Percentiles rank a stretch among this genome's conserved stretches.
phyloP scores from a whole-genome alignment of 2,329 filamentous ascomycete species.

The Tolypocladium ophioglossoides region DNA sequence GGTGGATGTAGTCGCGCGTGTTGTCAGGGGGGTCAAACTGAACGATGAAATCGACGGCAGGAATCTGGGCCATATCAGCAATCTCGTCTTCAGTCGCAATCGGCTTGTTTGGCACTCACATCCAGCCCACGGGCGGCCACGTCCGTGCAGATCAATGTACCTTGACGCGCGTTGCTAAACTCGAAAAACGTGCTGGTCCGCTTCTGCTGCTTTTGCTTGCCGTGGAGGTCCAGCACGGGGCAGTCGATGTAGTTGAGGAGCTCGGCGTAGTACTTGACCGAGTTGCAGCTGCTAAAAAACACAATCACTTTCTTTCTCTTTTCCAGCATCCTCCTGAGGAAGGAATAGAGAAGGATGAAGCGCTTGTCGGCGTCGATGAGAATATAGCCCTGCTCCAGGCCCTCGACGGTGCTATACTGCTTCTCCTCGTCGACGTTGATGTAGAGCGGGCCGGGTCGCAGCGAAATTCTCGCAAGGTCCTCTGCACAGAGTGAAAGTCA shows the following conservation, averaged over 20 bases:
- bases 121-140: slow-evolving; percentile 91
- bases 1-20: slow-evolving; percentile 85
- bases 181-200: slow-evolving; percentile 99
- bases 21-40: slow-evolving; percentile 94
- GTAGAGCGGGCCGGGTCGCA: slow-evolving; percentile 83
- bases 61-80: slow-evolving; percentile 46
- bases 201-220: slow-evolving; percentile 97
- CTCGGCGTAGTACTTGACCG: slow-evolving; percentile 91
- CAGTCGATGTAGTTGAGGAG: slow-evolving; percentile 97
- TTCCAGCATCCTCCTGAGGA: slow-evolving; percentile 68
- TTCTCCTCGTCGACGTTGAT: slow-evolving; percentile 93
- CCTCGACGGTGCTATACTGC: slow-evolving; percentile 84
- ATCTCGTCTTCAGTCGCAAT: not conserved
- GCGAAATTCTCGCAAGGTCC: slow-evolving; percentile 86
- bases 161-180: slow-evolving; percentile 66
- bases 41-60: slow-evolving; percentile 90
- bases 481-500: slow-evolving; percentile 32
- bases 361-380: slow-evolving; percentile 88
- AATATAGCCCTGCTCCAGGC: slow-evolving; percentile 91
- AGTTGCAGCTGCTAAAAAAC: slow-evolving; percentile 87
- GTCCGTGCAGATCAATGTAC: slow-evolving; percentile 90
- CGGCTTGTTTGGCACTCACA: slow-evolving; percentile 32
- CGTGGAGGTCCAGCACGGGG: slow-evolving; percentile 75
- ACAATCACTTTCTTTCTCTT: slow-evolving; percentile 96
- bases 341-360: slow-evolving; percentile 88